Conservation (phyloP, 2,329 filamentous ascomycete genomes). For the Chaetomium sp. region DNA sequence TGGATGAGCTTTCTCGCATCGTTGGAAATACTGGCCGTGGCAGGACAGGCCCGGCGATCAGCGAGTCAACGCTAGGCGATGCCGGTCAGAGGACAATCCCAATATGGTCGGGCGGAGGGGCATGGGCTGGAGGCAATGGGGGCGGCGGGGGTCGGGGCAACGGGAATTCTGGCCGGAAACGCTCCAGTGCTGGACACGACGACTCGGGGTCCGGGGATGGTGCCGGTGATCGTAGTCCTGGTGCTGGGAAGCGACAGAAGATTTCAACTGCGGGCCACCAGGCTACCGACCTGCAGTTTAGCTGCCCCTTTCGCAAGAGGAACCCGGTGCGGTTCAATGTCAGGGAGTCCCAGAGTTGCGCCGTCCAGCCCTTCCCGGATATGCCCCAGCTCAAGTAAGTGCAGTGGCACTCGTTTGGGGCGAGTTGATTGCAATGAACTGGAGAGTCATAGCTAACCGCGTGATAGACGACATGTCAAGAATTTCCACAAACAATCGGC, state of each 20-base stretch:
- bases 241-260: conserved; percentile 12
- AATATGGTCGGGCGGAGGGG: conserved; percentile 1
- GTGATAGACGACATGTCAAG: conserved; percentile 22
- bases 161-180: conserved; percentile 8
- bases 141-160: background rate
- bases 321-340: conserved; percentile 24
- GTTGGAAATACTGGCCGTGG: conserved; percentile 6
- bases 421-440: background rate
- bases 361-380: conserved; percentile 16
- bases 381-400: conserved; percentile 22
- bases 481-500: conserved; percentile 17
- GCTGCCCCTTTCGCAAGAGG: conserved; percentile 25
- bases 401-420: no score
- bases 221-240: conserved; percentile 9
- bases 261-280: background rate
- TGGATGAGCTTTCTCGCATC: conserved; percentile 20
- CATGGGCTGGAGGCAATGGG: background rate
- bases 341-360: conserved; percentile 19
- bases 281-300: conserved; percentile 5
- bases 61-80: conserved; percentile 5
- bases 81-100: background rate
- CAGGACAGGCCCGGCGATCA: background rate
- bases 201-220: conserved; percentile 7
- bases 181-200: conserved; percentile 9
- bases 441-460: background rate